Percentiles rank a stretch among this genome's conserved stretches.
Evolutionary conservation across 176 grass and related monocot species (phyloP).

Genomic region (Carex kokanica): DNA sequence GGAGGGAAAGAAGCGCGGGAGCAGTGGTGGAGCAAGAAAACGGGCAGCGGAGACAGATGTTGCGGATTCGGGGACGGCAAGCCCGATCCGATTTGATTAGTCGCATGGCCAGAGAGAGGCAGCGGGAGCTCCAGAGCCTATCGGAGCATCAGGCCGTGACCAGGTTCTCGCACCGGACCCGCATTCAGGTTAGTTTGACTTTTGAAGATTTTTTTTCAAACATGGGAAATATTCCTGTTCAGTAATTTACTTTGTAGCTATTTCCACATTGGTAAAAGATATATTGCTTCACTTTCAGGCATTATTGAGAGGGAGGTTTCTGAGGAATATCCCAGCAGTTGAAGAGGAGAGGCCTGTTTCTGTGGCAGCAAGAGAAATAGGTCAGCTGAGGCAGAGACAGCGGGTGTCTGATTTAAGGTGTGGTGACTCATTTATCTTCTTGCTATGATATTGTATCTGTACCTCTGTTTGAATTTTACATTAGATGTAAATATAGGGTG

Average conservation of each 20-base stretch:
- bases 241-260: background rate
- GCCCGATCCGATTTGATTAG: constrained; percentile 75
- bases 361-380: constrained; percentile 73
- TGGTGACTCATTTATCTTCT: background rate
- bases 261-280: background rate
- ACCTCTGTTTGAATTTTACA: background rate
- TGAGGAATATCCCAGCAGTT: constrained; percentile 43
- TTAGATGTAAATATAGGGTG: background rate
- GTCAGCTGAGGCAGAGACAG: constrained; percentile 80
- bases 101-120: constrained; percentile 70
- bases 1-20: constrained; percentile 38
- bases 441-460: background rate
- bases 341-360: constrained; percentile 71
- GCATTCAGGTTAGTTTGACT: constrained; percentile 59
- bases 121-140: constrained; percentile 81
- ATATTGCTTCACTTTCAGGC: constrained; percentile 39
- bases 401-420: constrained; percentile 66
- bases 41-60: constrained; percentile 42
- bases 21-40: constrained; percentile 18
- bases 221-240: background rate
- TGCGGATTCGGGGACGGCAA: constrained; percentile 73
- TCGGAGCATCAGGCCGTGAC: constrained; percentile 71
- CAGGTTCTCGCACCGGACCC: constrained; percentile 67
- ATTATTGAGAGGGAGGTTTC: constrained; percentile 85
- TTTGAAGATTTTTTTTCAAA: background rate